Evolutionary conservation across 192 early-diverging fungal species (phyloP).

Genomic region (Glomus cerebriforme): DNA sequence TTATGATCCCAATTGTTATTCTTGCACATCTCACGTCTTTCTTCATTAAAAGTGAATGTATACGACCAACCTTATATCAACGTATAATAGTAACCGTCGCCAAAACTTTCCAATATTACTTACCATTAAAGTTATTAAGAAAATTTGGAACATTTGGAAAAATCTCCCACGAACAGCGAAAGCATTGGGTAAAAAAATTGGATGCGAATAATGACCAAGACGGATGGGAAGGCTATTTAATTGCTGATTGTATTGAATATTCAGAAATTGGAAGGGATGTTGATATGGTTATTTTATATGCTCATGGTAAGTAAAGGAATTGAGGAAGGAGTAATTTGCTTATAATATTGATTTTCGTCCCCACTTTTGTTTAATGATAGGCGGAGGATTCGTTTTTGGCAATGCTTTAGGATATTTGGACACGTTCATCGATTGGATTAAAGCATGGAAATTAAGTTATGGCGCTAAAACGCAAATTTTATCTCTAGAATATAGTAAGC

Average conservation of each 20-base stretch:
- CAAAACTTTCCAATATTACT: not conserved
- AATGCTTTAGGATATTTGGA: not conserved
- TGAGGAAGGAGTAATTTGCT: not conserved
- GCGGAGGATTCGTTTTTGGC: constrained; percentile 12
- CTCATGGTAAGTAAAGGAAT: constrained; percentile 28
- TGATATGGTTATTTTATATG: constrained; percentile 23
- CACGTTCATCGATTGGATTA: constrained; percentile 17
- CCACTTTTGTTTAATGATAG: not conserved
- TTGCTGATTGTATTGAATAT: constrained; percentile 5
- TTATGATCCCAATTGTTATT: not conserved
- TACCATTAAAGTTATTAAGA: not conserved
- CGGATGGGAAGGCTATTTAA: constrained; percentile 15
- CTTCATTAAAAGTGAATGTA: no score
- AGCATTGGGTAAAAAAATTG: constrained; percentile 8
- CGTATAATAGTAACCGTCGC: not conserved
- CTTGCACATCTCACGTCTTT: not conserved
- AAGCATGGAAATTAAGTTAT: constrained; percentile 21
- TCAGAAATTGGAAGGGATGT: constrained; percentile 18
- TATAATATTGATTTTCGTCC: not conserved
- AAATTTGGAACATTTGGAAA: not conserved
- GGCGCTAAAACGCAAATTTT: constrained; percentile 15
- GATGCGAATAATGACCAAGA: not conserved
- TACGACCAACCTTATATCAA: constrained; percentile 3
- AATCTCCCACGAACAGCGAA: not conserved
- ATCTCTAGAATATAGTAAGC: constrained; percentile 21